Conservation (phyloP, 2,329 filamentous ascomycete genomes). For the Samsoniella hepiali region DNA sequence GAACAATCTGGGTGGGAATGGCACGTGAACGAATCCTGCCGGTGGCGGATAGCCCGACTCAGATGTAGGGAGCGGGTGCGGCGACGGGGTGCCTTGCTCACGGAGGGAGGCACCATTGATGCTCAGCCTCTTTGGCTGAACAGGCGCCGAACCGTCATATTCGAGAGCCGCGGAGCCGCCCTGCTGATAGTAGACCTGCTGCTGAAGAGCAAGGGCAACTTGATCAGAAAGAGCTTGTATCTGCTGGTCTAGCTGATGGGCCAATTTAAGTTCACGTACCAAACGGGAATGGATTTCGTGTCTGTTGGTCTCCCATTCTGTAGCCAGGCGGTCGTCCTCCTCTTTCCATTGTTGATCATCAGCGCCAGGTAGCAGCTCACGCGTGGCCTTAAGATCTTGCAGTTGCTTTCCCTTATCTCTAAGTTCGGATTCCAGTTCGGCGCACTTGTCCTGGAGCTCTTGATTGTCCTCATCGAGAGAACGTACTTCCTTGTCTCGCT, state of each 20-base stretch:
- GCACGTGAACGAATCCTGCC: slow-evolving; percentile 51
- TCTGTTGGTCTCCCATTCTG: slow-evolving; percentile 54
- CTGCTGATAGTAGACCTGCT: slow-evolving; percentile 46
- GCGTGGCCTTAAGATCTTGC: slow-evolving; percentile 69
- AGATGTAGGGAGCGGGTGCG: slow-evolving; percentile 36
- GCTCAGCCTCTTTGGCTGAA: slow-evolving; percentile 47
- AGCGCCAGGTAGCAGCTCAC: slow-evolving; percentile 60
- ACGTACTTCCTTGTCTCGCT: slow-evolving; percentile 50
- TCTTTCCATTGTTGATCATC: slow-evolving; percentile 57
- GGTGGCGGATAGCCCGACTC: slow-evolving; percentile 47
- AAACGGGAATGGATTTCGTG: slow-evolving; percentile 51
- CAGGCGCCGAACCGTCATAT: slow-evolving; percentile 41
- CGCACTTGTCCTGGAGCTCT: slow-evolving; percentile 61
- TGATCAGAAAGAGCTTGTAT: slow-evolving; percentile 47
- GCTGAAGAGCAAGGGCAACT: slow-evolving; percentile 40
- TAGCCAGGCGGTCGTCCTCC: slow-evolving; percentile 48
- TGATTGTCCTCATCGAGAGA: slow-evolving; percentile 54
- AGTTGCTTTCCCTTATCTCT: slow-evolving; percentile 64
- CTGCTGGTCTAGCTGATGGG: slow-evolving; percentile 45
- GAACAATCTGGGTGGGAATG: slow-evolving; percentile 53
- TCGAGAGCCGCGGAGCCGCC: slow-evolving; percentile 45
- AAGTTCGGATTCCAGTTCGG: slow-evolving; percentile 67
- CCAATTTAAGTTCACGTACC: slow-evolving; percentile 45
- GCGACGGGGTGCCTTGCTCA: slow-evolving; percentile 39
- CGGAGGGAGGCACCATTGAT: slow-evolving; percentile 47